A percentile compares a stretch with the other conserved stretches of the same genome.
These are phyloP conservation scores for Talaromyces stipitatus DNA, from an alignment of 495 filamentous ascomycete genomes.

Conservation along the genomic window DNA sequence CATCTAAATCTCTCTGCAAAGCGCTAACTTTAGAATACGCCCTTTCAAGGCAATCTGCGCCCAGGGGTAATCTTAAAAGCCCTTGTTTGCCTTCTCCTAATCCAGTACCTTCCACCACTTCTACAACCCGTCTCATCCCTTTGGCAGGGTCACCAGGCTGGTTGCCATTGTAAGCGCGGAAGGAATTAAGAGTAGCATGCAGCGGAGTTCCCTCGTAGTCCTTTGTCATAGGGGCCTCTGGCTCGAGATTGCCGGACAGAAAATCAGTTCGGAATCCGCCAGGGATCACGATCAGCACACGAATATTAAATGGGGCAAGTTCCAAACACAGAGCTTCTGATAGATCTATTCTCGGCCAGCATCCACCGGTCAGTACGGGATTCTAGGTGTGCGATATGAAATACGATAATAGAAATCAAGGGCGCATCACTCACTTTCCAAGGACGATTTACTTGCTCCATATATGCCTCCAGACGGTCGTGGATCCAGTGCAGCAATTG, in stretches of 20 bases:
- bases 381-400: background rate
- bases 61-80: constrained; percentile 14
- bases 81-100: constrained; percentile 14
- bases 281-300: constrained; percentile 29
- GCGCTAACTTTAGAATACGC: background rate
- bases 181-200: constrained; percentile 18
- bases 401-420: background rate
- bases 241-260: constrained; percentile 4
- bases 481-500: background rate
- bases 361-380: background rate
- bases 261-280: constrained; percentile 27
- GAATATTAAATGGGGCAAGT: constrained; percentile 19
- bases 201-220: constrained; percentile 24
- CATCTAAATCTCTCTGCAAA: constrained; percentile 5
- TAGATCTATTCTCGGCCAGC: background rate
- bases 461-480: background rate
- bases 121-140: constrained; percentile 32
- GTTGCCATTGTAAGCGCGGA: constrained; percentile 16
- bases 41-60: constrained; percentile 8
- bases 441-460: background rate
- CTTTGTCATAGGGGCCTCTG: constrained; percentile 15
- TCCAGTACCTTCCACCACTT: constrained; percentile 29
- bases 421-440: background rate
- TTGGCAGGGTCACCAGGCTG: constrained; percentile 38
- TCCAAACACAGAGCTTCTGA: constrained; percentile 17